Evolutionary conservation across 139 green algal species (phyloP).

Genomic region (Tetradesmus lagerheimii): DNA sequence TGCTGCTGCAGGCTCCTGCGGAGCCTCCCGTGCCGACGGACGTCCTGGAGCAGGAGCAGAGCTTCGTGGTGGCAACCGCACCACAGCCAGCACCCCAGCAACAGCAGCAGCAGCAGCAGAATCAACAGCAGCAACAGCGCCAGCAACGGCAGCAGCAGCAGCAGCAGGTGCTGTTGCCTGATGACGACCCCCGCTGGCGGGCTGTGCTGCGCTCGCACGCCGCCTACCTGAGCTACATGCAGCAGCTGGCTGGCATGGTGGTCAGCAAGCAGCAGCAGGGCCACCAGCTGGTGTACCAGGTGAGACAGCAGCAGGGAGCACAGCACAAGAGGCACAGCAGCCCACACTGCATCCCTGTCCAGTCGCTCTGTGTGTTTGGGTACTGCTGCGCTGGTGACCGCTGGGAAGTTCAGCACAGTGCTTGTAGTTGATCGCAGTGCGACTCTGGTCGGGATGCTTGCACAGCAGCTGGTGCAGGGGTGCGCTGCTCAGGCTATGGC

Average conservation of each 20-base stretch:
- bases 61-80: no score
- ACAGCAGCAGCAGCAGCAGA: constrained; percentile 13
- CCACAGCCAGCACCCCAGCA: not conserved
- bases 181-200: constrained; percentile 29
- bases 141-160: not conserved
- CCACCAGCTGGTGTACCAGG: constrained; percentile 41
- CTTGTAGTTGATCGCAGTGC: not conserved
- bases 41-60: not conserved
- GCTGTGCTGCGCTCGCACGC: constrained; percentile 15
- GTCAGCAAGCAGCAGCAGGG: constrained; percentile 41
- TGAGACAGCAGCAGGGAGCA: not conserved
- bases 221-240: constrained; percentile 38
- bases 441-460: not conserved
- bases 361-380: no score
- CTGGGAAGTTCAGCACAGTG: not conserved
- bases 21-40: not conserved
- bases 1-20: not conserved
- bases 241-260: constrained; percentile 41
- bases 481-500: not conserved
- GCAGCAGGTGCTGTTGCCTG: constrained; percentile 8
- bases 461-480: not conserved
- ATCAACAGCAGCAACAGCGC: not conserved
- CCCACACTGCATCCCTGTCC: not conserved
- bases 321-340: not conserved
- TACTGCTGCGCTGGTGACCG: no score